Evolutionary conservation across 2,329 filamentous ascomycete species (phyloP), one percentile per base, ranked within the genome.

Genomic region (Polychaeton citri): DNA sequence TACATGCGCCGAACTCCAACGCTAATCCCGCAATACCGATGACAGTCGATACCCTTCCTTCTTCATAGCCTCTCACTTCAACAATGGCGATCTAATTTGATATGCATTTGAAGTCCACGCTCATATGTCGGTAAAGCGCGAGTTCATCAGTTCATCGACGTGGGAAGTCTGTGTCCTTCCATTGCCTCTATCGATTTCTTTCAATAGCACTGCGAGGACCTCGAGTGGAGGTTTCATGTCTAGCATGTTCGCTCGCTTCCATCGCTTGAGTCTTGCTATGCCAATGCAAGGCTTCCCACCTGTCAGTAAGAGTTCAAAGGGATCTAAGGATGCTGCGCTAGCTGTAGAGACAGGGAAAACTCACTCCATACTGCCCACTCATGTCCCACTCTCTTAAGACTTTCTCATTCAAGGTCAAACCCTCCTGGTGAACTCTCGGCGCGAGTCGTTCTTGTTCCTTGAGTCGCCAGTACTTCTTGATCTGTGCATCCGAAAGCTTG

Each of bases 301-400:
- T 5, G 36, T 50, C 28, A 50, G 44, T 37, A 26, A 26, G 21
- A 8, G 21, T 26, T 26, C 21, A 26, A 26, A 26, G 21, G 8
- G 21, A 8, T 8, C 8, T 26, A 26, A 13, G 13, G 21, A 26
- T n/a, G n/a, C n/a, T n/a, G n/a, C n/a, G n/a, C n/a, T n/a, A n/a
- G n/a, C n/a, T n/a, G n/a, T n/a, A n/a, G n/a, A n/a, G n/a, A n/a
- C n/a, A n/a, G n/a, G n/a, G n/a, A n/a, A n/a, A n/a, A 76, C 82
- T 65, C 74, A 93, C 86, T 38, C 90, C 90, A 57, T 83, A 98
- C 51, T 94, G 83, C 41, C 74, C 83, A 52, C 79, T 90, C 46
- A 93, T 80, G 57, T 98, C 90, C 61, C 90, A 98, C 56, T 94
- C 83, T 43, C 88, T 69, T 50, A 96, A 60, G 18, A 96, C 76